Evolutionary conservation across 805 yeast species (phyloP).

Genomic region (Kodamaea nitidulidarum): DNA sequence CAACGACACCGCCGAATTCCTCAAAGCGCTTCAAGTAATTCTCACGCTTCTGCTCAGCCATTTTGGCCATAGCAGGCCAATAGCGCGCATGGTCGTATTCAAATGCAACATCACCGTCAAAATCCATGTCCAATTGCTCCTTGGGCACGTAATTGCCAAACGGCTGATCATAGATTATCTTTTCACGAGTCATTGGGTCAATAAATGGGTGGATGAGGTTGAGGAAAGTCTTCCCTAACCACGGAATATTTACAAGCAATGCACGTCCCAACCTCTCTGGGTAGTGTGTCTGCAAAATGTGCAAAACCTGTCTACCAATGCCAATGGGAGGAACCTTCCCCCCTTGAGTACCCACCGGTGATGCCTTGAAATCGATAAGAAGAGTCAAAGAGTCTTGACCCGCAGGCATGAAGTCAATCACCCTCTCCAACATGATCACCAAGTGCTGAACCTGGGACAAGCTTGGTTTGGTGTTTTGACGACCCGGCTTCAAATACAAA

Average conservation of each 20-base stretch:
- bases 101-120: constrained; percentile 48
- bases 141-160: constrained; percentile 51
- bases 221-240: constrained; percentile 54
- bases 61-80: constrained; percentile 48
- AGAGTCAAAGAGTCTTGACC: constrained; percentile 94
- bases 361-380: constrained; percentile 85
- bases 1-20: constrained; percentile 46
- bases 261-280: constrained; percentile 58
- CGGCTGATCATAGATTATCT: constrained; percentile 55
- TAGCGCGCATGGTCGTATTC: constrained; percentile 50
- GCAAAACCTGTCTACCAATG: constrained; percentile 46
- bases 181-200: constrained; percentile 56
- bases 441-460: constrained; percentile 93
- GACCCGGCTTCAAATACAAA: constrained; percentile 85
- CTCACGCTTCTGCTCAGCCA: constrained; percentile 36
- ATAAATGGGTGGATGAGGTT: constrained; percentile 55
- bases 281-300: constrained; percentile 53
- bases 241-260: constrained; percentile 52
- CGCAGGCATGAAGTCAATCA: constrained; percentile 90
- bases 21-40: constrained; percentile 34
- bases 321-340: constrained; percentile 47
- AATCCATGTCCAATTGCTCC: constrained; percentile 48
- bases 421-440: constrained; percentile 88
- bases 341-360: constrained; percentile 45
- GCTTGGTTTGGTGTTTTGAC: constrained; percentile 90